These are phyloP conservation scores for Sclerotinia sclerotiorum DNA, from an alignment of 2,329 filamentous ascomycete genomes.

Conservation along the genomic window DNA sequence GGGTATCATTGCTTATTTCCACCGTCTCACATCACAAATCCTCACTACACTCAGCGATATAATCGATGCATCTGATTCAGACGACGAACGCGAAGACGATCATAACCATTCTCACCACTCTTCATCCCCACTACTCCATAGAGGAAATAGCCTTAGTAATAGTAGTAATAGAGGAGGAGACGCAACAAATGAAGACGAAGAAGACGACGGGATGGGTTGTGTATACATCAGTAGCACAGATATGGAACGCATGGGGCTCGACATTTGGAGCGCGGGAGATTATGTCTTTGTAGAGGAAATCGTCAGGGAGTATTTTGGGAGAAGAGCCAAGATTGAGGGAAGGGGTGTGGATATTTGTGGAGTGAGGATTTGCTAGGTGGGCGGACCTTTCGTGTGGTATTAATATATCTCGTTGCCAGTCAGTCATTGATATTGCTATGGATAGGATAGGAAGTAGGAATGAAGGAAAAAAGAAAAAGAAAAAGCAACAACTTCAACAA, in stretches of 20 bases:
- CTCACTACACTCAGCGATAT: conserved; percentile 62
- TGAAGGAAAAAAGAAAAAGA: background rate
- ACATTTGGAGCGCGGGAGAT: conserved; percentile 72
- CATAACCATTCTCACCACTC: background rate
- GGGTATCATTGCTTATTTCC: conserved; percentile 77
- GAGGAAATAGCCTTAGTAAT: background rate
- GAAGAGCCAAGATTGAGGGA: conserved; percentile 62
- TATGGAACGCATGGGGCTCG: conserved; percentile 70
- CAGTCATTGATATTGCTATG: too few species aligned
- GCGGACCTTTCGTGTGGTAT: too few species aligned
- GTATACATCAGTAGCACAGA: conserved; percentile 63
- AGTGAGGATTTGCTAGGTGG: conserved; percentile 60
- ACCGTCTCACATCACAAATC: conserved; percentile 68
- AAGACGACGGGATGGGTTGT: conserved; percentile 33
- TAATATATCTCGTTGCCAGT: background rate
- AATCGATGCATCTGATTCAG: conserved; percentile 49
- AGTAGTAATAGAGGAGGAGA: background rate
- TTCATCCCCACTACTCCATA: background rate
- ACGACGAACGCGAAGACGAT: conserved; percentile 42
- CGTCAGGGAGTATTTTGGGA: conserved; percentile 63
- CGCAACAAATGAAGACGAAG: conserved; percentile 51
- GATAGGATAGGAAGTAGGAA: background rate
- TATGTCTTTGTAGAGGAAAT: conserved; percentile 66
- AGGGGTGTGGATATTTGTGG: conserved; percentile 75
- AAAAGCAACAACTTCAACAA: background rate